Evolutionary conservation across 2,329 filamentous ascomycete genomes (phyloP), one percentile per base, ranked within the genome.

Genomic region (Endocalyx cinctus): DNA sequence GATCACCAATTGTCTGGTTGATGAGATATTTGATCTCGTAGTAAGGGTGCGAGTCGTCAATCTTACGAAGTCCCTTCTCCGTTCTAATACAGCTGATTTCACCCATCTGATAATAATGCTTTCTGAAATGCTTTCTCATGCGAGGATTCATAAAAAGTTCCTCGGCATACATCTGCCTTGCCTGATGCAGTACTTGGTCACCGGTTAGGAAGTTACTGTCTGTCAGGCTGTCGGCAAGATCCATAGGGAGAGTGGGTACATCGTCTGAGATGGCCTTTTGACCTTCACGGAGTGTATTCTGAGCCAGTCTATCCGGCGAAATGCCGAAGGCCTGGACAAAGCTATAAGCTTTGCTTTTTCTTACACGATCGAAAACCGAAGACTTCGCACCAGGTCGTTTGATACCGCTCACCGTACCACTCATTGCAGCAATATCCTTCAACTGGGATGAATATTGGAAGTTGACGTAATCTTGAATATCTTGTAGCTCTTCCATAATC

Each of bases 1-100:
- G 76, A 46, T 92, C 84, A 26, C 70, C 69, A 41, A 96, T 84
- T 6, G 86, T 85, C 60, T 96, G 89, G 50, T 92, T 88, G 44
- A 87, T 80, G 14, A 98, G 72, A 50, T 98, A 98, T 61, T 98
- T 95, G 67, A 98, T 87, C 60, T 97, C 92, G 57, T 97, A 97
- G 60, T 94, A 97, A 0, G 88, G 87, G 52, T 97, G 89, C 16
- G 92, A 81, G 41, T 97, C 90, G 49, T 95, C 89, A 47, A 98
- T 97, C 53, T 87, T 86, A 37, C 86, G 84, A 33, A 96, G 67
- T 17, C 92, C 92, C 62, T 97, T 98, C 39, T 97, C 89, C 1
- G 92, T 98, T 35, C 92, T 81, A 41, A 78, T 79, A 58, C 89
- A 94, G 64, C 90, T 88, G 39, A 98, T 80, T 35, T 85, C 75